These are phyloP conservation scores for Antitrichia curtipendula DNA, from an alignment of 225 moss, liverwort and hornwort species.

Conservation along the genomic window DNA sequence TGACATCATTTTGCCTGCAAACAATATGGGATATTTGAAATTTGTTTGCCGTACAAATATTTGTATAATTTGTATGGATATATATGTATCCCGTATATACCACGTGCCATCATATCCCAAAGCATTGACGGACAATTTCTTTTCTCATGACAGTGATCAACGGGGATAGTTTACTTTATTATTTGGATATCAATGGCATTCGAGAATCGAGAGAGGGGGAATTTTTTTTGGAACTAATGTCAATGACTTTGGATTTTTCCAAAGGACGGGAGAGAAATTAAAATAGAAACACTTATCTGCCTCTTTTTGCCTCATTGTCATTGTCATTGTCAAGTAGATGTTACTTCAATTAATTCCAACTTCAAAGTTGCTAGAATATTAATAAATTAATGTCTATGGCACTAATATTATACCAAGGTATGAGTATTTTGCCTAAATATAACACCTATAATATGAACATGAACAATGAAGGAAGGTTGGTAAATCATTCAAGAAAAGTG, in stretches of 20 bases:
- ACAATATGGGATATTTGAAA: too few relatives aligned
- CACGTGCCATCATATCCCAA: too few relatives aligned
- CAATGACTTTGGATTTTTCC: background rate
- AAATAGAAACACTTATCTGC: too few relatives aligned
- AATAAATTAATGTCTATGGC: background rate
- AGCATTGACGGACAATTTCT: fast-evolving
- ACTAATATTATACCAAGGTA: background rate
- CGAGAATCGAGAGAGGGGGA: fast-evolving
- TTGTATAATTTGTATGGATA: too few relatives aligned
- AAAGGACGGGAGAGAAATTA: background rate
- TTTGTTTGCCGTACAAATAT: too few relatives aligned
- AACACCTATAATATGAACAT: background rate
- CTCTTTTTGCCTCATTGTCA: too few relatives aligned
- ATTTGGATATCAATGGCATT: background rate
- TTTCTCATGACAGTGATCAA: background rate
- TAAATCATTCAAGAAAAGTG: background rate
- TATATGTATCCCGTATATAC: too few relatives aligned
- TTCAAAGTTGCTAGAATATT: background rate
- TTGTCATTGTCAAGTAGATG: background rate
- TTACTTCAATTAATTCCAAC: background rate
- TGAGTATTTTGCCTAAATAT: background rate
- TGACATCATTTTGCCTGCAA: too few relatives aligned
- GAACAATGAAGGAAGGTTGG: background rate
- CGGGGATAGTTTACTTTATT: background rate
- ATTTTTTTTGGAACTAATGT: background rate